Evolutionary conservation across 768 basidiomycete species (phyloP).

Genomic region (Ramaria sp.): DNA sequence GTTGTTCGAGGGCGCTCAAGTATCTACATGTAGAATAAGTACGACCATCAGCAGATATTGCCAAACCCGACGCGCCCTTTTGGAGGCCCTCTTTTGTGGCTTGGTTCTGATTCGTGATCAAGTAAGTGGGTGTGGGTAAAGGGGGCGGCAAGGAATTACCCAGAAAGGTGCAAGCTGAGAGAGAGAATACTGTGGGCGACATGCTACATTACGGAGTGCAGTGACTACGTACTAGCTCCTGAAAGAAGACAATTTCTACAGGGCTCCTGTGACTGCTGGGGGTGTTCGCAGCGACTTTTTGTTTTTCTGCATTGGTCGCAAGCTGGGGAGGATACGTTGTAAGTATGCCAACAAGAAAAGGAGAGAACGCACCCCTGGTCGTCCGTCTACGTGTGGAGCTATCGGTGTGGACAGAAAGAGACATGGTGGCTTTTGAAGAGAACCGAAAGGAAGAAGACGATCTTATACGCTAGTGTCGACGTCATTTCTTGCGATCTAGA

Average conservation of each 20-base stretch:
- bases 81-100: conserved; percentile 14
- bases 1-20: conserved; percentile 22
- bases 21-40: background rate
- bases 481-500: background rate
- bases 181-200: background rate
- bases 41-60: background rate
- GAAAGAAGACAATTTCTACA: conserved; percentile 15
- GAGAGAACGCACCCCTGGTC: background rate
- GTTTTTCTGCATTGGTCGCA: conserved; percentile 19
- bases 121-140: background rate
- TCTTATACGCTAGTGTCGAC: background rate
- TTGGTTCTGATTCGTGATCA: background rate
- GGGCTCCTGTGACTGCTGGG: conserved; percentile 9
- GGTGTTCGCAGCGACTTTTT: conserved; percentile 18
- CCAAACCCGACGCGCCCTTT: conserved; percentile 21
- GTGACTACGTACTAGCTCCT: conserved; percentile 3
- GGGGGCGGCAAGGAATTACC: background rate
- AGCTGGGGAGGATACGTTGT: conserved; percentile 8
- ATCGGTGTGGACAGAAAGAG: background rate
- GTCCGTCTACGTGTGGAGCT: background rate
- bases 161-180: background rate
- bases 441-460: background rate
- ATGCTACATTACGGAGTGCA: too few species aligned
- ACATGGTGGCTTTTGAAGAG: background rate
- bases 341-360: background rate